A percentile compares a stretch with the other conserved stretches of the same genome.
These are phyloP conservation scores for Chondrostereum purpureum DNA, from an alignment of 1,284 basidiomycete genomes.

Conservation along the genomic window DNA sequence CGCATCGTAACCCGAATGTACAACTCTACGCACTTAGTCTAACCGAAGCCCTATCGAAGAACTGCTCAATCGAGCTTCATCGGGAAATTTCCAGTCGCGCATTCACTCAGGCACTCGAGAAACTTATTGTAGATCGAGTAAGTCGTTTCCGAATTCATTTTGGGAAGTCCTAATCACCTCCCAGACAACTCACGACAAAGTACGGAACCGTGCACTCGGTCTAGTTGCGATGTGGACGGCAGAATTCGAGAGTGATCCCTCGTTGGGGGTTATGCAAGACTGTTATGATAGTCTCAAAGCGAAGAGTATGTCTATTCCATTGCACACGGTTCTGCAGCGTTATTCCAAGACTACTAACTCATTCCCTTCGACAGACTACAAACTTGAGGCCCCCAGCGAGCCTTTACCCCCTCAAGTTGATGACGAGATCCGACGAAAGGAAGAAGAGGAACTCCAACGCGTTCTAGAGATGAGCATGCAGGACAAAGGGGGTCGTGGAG, in stretches of 20 bases:
- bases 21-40: constrained; percentile 92
- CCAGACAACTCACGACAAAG: constrained; percentile 85
- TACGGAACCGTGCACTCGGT: constrained; percentile 68
- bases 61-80: constrained; percentile 78
- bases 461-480: constrained; percentile 85
- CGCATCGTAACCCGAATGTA: constrained; percentile 94
- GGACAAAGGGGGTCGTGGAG: constrained; percentile 73
- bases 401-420: constrained; percentile 64
- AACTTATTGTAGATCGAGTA: constrained; percentile 84
- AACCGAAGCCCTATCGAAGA: constrained; percentile 86
- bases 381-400: constrained; percentile 62
- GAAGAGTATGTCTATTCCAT: constrained; percentile 59
- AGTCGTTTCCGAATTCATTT: constrained; percentile 21
- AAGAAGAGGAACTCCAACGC: constrained; percentile 90
- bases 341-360: neutral
- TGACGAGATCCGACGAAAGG: constrained; percentile 74
- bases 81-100: constrained; percentile 85
- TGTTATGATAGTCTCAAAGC: constrained; percentile 77
- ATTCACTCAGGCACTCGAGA: constrained; percentile 86
- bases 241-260: constrained; percentile 77
- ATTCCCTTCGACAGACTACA: constrained; percentile 46
- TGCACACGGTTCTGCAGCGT: constrained; percentile 1
- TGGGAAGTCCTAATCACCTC: too few relatives aligned
- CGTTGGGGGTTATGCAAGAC: constrained; percentile 88
- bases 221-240: constrained; percentile 83